Evolutionary conservation across 345 rosid genomes (phyloP).

Genomic region (Arabidopsis thaliana): DNA sequence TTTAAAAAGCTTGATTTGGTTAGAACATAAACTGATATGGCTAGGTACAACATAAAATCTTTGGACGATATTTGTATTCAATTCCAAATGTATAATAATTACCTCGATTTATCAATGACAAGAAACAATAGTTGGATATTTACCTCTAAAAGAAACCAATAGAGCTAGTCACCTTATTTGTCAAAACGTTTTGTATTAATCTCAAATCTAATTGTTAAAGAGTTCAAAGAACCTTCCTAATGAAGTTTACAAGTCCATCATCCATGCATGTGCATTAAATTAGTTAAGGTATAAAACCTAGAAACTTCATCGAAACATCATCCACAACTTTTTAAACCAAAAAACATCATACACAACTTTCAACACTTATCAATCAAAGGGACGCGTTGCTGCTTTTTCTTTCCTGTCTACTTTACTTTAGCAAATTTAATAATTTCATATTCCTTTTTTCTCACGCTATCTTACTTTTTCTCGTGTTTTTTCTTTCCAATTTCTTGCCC

Average conservation of each 20-base stretch:
- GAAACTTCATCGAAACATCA: slow-evolving; percentile 35
- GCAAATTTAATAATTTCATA: not conserved
- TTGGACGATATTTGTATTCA: not conserved
- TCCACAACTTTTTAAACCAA: too few relatives aligned
- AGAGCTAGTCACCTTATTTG: not conserved
- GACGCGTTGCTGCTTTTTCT: slow-evolving; percentile 9
- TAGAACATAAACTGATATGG: not conserved
- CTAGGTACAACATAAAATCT: not conserved
- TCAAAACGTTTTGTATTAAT: not conserved
- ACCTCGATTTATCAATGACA: not conserved
- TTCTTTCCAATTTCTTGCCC: not conserved
- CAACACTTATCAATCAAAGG: slow-evolving; percentile 20
- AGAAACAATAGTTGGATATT: not conserved
- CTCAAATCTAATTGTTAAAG: not conserved
- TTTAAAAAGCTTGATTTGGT: not conserved
- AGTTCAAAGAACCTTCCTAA: slow-evolving; percentile 8
- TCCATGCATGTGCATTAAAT: slow-evolving; percentile 1
- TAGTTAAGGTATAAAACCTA: not conserved
- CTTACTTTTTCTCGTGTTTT: slow-evolving; percentile 15
- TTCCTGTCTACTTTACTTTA: slow-evolving; percentile 29
- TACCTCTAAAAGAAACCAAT: not conserved
- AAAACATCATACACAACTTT: slow-evolving; percentile 35
- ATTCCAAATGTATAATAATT: not conserved
- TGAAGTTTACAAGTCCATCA: slow-evolving; percentile 1
- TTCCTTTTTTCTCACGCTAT: slow-evolving; percentile 25